These are phyloP conservation scores for Besnoitia besnoiti DNA, from an alignment of 169 alveolate species.

Conservation along the genomic window DNA sequence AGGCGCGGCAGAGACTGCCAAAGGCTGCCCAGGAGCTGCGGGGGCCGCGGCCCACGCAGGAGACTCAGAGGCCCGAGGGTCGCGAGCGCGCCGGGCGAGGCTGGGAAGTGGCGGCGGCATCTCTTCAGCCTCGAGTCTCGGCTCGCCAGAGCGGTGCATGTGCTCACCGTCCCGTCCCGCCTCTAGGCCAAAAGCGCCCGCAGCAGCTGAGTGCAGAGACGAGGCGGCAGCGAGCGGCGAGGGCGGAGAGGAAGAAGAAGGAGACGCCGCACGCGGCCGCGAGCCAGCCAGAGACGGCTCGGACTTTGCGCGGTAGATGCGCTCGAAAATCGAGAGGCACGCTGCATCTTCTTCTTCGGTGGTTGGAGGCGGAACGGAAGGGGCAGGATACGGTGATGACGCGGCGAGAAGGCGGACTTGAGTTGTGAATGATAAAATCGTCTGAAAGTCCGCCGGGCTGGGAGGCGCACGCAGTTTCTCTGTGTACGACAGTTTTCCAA, in stretches of 20 bases:
- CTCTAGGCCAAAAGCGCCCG: neutral
- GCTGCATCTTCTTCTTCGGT: neutral
- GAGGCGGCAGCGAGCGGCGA: neutral
- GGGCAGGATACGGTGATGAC: neutral
- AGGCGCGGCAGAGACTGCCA: neutral
- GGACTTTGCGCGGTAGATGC: neutral
- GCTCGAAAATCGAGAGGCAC: constrained; percentile 3
- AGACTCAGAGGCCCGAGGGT: neutral
- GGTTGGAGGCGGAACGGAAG: neutral
- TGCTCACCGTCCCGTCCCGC: neutral
- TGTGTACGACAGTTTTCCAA: too few relatives aligned
- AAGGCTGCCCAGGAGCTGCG: neutral
- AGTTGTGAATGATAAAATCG: neutral
- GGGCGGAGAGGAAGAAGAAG: neutral
- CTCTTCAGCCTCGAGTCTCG: neutral
- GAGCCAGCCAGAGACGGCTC: neutral
- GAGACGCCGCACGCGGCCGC: too few relatives aligned
- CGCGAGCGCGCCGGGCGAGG: neutral
- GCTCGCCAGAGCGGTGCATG: neutral
- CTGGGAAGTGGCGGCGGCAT: neutral
- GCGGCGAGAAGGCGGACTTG: neutral
- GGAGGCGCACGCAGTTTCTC: too few relatives aligned
- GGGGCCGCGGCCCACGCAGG: neutral
- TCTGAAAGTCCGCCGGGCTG: neutral
- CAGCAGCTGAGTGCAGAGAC: neutral